Evolutionary conservation across 2,329 filamentous ascomycete genomes (phyloP), one percentile per base, ranked within the genome.

Genomic region (Trichophyton verrucosum): DNA sequence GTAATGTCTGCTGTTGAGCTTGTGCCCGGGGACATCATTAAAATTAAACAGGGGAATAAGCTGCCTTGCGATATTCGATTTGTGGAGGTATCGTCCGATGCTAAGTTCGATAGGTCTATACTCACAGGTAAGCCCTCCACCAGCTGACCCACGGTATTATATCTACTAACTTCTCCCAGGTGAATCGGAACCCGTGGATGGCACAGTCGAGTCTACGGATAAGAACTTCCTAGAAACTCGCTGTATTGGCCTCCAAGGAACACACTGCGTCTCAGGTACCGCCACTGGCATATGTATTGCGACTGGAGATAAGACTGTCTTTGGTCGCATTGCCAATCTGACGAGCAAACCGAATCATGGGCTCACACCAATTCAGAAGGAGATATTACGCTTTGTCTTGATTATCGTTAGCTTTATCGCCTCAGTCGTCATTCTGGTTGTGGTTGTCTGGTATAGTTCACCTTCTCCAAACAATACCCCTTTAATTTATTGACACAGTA

Each of bases 191-290:
- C 85, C 86, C 1, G 73, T 89, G 4, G 74, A 81, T 2, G 87
- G 81, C 1, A 81, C 82, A 0, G 78, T 87, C 13, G 79, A 88
- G n/a, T 82, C 79, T 0, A 86, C 84, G 0, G 86, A 90, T 67
- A 76, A 80, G 44, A 90, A 90, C 70, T 89, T 88, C 67, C 82
- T 91, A 33, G 88, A 91, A 69, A 91, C 87, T 2, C 82, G 82
- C 59, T 87, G 84, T 66, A 88, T 91, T 59, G 87, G 87, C 22
- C 78, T 91, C 8, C 87, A 90, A 69, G 87, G 88, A n/a, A 90
- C 88, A 0, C 86, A 91, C 67, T 90, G 87, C 65, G 83, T 87
- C 3, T 84, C 84, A 5, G 88, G 88, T 2, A 84, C 77, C 22
- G 85, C 82, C 58, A 76, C 80, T 13, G 87, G 85, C 17, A 73